Evolutionary conservation across 1,284 basidiomycete species (phyloP).

Genomic region (Stereum hirsutum): DNA sequence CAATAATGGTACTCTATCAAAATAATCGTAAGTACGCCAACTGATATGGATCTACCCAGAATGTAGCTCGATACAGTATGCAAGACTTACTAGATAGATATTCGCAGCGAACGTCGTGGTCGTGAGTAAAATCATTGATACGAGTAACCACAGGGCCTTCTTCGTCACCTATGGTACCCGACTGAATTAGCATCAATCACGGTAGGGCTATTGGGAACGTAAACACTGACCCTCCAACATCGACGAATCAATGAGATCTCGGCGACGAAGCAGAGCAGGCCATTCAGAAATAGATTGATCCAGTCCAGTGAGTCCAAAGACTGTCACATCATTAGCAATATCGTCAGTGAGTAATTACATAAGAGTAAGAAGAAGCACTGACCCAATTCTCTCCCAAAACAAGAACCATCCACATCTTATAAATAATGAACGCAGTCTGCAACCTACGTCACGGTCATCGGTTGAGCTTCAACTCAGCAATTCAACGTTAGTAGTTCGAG

Average conservation of each 20-base stretch:
- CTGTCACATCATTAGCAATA: slow-evolving; percentile 14
- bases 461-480: neutral
- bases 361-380: slow-evolving; percentile 2
- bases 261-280: slow-evolving; percentile 33
- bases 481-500: neutral
- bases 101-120: slow-evolving; percentile 21
- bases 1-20: slow-evolving; percentile 16
- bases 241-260: slow-evolving; percentile 36
- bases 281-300: slow-evolving; percentile 37
- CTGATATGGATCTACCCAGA: neutral
- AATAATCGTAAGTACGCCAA: no score
- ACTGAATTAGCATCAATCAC: neutral
- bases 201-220: neutral
- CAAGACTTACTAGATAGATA: slow-evolving; percentile 19
- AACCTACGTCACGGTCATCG: slow-evolving; percentile 18
- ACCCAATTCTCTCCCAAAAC: slow-evolving; percentile 32
- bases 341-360: neutral
- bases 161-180: slow-evolving; percentile 27
- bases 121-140: slow-evolving; percentile 19
- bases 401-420: slow-evolving; percentile 37
- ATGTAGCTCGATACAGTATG: neutral
- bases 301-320: slow-evolving; percentile 29
- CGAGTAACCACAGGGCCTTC: slow-evolving; percentile 26
- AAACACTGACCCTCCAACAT: slow-evolving; percentile 38
- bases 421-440: slow-evolving; percentile 37